Evolutionary conservation across 2,329 filamentous ascomycete species (phyloP).

Genomic region (Microsporum canis): DNA sequence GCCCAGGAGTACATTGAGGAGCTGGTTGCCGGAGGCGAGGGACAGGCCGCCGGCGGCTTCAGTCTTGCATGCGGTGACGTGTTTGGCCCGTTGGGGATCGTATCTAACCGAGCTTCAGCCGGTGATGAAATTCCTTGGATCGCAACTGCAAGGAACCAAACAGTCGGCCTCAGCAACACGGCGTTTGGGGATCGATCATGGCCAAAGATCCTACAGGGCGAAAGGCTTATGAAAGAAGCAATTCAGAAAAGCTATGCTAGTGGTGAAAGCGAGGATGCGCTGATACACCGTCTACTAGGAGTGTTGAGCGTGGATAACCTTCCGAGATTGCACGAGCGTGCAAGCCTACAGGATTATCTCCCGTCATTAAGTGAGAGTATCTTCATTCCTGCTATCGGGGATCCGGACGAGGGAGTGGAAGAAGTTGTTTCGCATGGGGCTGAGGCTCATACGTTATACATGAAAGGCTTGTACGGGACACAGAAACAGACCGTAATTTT

Average conservation of each 20-base stretch:
- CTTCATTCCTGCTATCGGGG: slow-evolving; percentile 47
- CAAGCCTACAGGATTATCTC: slow-evolving; percentile 46
- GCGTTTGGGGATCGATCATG: slow-evolving; percentile 48
- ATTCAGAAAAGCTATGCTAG: slow-evolving; percentile 36
- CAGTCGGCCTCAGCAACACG: slow-evolving; percentile 51
- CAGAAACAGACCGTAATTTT: slow-evolving; percentile 54
- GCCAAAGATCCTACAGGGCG: slow-evolving; percentile 51
- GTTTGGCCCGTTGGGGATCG: slow-evolving; percentile 43
- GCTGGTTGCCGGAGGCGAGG: slow-evolving; percentile 44
- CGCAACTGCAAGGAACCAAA: slow-evolving; percentile 38
- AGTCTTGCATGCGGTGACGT: slow-evolving; percentile 50
- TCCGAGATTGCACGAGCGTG: slow-evolving; percentile 39
- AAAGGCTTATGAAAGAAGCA: slow-evolving; percentile 41
- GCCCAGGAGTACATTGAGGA: slow-evolving; percentile 43
- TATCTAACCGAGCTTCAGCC: slow-evolving; percentile 51
- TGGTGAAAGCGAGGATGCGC: slow-evolving; percentile 36
- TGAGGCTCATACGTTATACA: slow-evolving; percentile 22
- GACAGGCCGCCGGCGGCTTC: slow-evolving; percentile 49
- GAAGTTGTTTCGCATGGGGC: slow-evolving; percentile 15
- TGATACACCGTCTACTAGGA: slow-evolving; percentile 43
- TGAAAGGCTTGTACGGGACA: slow-evolving; percentile 49
- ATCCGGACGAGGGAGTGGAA: slow-evolving; percentile 28
- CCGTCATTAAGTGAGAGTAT: slow-evolving; percentile 48
- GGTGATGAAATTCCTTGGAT: slow-evolving; percentile 43
- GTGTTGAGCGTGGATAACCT: slow-evolving; percentile 46